These are phyloP conservation scores for Pseudogymnoascus sp. DNA, from an alignment of 2,329 filamentous ascomycete species.

Conservation along the genomic window DNA sequence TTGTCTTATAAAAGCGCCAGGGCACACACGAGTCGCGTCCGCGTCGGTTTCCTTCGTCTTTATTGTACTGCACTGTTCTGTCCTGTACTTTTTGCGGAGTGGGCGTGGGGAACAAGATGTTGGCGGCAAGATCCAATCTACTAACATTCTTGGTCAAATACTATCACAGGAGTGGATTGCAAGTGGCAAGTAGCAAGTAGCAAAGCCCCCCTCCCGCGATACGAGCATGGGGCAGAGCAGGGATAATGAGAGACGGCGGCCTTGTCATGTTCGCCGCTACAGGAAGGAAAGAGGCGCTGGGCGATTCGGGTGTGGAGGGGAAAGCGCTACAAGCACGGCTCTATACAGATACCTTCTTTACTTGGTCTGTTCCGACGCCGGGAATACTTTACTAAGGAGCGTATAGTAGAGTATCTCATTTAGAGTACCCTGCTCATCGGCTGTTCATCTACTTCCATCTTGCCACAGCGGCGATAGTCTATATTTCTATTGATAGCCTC, in stretches of 20 bases:
- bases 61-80: neutral
- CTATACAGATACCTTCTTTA: neutral
- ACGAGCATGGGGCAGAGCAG: neutral
- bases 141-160: slow-evolving; percentile 7
- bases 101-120: neutral
- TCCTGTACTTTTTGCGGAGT: neutral
- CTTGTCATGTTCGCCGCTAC: slow-evolving; percentile 7
- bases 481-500: neutral
- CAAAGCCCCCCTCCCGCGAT: neutral
- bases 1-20: slow-evolving; percentile 5
- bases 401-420: neutral
- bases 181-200: neutral
- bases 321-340: neutral
- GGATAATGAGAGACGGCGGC: neutral
- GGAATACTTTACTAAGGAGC: neutral
- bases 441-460: neutral
- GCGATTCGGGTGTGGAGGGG: neutral
- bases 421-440: neutral
- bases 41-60: neutral
- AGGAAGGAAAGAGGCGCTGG: slow-evolving; percentile 5
- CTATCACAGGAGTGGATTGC: slow-evolving; percentile 3
- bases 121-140: slow-evolving; percentile 3
- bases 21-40: slow-evolving; percentile 4
- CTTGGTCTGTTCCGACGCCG: neutral
- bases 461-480: neutral